Percentiles rank a stretch among this genome's conserved stretches.
phyloP scores from a whole-genome alignment of 306 rosid genomes.

The Vigna reflexopilosa region DNA sequence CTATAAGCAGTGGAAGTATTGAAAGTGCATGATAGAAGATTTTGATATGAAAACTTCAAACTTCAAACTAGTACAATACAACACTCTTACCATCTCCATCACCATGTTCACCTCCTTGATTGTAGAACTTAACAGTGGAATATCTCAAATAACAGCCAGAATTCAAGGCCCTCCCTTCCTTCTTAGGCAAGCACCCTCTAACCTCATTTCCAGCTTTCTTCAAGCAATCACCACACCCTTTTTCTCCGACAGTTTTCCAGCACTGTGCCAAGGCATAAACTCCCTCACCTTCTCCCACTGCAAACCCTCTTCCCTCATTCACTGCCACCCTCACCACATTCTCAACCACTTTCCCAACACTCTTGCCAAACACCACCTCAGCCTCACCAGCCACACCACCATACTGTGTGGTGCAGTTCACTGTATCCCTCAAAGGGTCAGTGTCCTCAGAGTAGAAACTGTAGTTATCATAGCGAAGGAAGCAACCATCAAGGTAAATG shows the following conservation, averaged over 20 bases:
- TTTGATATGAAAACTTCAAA: neutral
- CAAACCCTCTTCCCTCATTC: conserved; percentile 2
- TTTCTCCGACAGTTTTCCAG: conserved; percentile 5
- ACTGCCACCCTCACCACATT: conserved; percentile 12
- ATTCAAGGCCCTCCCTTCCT: conserved; percentile 33
- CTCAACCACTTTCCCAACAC: conserved; percentile 20
- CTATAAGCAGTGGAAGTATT: neutral
- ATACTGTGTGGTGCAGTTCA: conserved; percentile 24
- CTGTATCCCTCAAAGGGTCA: conserved; percentile 19
- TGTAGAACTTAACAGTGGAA: conserved; percentile 8
- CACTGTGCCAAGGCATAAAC: conserved; percentile 32
- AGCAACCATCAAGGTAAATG: conserved; percentile 22
- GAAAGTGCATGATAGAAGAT: conserved; percentile 1
- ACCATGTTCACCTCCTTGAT: conserved; percentile 1
- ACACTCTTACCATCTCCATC: conserved; percentile 8
- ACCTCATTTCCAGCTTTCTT: conserved; percentile 32
- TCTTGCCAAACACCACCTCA: neutral
- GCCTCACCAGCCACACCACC: neutral
- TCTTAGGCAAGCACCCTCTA: conserved; percentile 14
- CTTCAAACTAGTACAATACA: neutral
- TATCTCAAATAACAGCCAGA: conserved; percentile 30
- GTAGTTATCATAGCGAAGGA: conserved; percentile 24
- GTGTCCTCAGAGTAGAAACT: conserved; percentile 16
- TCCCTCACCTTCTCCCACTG: neutral
- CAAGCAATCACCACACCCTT: conserved; percentile 14